Evolutionary conservation across 192 early-diverging fungal species (phyloP), one percentile per base, ranked within the genome.

Genomic region (Coemansia sp.): DNA sequence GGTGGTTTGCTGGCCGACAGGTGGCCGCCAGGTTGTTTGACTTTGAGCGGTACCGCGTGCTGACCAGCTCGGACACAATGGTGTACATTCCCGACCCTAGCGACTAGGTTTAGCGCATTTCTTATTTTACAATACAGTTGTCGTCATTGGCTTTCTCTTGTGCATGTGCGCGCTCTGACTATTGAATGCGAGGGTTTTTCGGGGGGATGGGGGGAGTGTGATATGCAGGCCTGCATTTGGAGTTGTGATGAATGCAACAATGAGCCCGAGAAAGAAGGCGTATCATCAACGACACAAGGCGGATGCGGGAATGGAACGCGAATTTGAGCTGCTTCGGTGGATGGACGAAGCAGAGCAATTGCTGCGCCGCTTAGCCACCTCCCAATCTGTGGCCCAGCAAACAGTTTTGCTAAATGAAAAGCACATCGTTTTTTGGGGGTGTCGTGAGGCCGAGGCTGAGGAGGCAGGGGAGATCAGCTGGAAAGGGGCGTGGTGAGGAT

Each of bases 1-100:
- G 94, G 32, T 95, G 88, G 84, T 96, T 96, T 78, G 93, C 89
- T 37, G 93, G 94, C 8, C 84, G 90, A 46, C 88, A 84, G 32
- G 77, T 96, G 35, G 64, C 73, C 4, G 93, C 93, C 2, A 63
- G 76, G 8, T 79, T 89, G 31, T 90, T 80, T 58, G 91, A 90
- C 24, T 51, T 64, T 20, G 83, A 88, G 53, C 79, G 73, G 29
- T 92, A 68, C 59, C 74, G 76, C 66, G 61, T 72, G 57, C 31
- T 83, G 29, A 83, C 81, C 8, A 78, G 81, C 57, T 25, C 80
- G 2, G 80, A 83, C 31, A 83, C 80, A 3, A 77, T 83, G 74
- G 72, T 83, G 11, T 83, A 67, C 27, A 78, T 83, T 7, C 80
- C 80, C 12, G 69, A 64, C 29, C 15, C 35, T 29, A 61, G 27